phyloP scores from a whole-genome alignment of 495 filamentous ascomycete genomes.

The Xanthoparmelia taractica region DNA sequence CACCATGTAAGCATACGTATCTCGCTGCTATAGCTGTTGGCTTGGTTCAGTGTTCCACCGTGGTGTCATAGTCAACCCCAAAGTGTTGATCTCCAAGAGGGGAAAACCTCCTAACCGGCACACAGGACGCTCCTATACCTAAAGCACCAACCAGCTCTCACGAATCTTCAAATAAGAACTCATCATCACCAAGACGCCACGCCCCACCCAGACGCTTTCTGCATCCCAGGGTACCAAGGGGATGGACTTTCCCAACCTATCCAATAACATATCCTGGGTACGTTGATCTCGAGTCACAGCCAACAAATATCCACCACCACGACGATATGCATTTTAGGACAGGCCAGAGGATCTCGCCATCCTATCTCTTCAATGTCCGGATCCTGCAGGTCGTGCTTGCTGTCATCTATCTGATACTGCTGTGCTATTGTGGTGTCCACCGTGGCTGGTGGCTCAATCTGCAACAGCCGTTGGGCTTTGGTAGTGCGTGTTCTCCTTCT shows the following conservation, averaged over 20 bases:
- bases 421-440: constrained; percentile 9
- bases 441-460: constrained; percentile 22
- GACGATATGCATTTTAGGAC: not conserved
- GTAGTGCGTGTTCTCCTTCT: constrained; percentile 9
- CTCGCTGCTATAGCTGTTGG: not conserved
- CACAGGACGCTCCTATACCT: not conserved
- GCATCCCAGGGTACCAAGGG: not conserved
- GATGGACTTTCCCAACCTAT: not conserved
- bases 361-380: constrained; percentile 9
- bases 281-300: not conserved
- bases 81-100: not conserved
- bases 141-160: not conserved
- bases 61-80: not conserved
- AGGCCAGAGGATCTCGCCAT: not conserved
- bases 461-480: constrained; percentile 10
- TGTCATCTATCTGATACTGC: constrained; percentile 13
- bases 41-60: too few relatives aligned
- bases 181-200: not conserved
- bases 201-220: not conserved
- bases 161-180: not conserved
- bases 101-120: not conserved
- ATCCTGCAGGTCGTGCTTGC: constrained; percentile 15
- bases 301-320: not conserved
- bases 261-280: not conserved
- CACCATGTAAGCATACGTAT: not conserved